phyloP scores from a whole-genome alignment of 306 rosid species.

The Prinsepia uniflora region DNA sequence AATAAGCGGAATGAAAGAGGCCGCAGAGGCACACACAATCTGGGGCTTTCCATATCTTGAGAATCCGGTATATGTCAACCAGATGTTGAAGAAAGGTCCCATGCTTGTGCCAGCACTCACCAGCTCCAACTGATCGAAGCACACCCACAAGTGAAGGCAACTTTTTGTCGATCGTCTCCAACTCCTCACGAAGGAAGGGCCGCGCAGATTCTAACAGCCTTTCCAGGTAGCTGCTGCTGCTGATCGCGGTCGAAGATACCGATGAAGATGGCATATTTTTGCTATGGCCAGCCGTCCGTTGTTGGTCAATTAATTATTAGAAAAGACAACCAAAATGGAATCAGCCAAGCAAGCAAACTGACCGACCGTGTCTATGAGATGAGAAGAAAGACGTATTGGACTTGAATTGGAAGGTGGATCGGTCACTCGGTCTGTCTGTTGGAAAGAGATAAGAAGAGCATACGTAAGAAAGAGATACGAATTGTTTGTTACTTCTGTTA shows the following conservation, averaged over 20 bases:
- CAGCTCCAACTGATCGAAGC: slow-evolving; percentile 69
- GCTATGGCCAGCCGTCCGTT: not conserved
- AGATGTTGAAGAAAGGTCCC: slow-evolving; percentile 87
- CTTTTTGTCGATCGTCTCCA: slow-evolving; percentile 40
- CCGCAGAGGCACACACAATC: slow-evolving; percentile 62
- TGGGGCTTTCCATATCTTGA: slow-evolving; percentile 65
- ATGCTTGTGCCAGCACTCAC: slow-evolving; percentile 97
- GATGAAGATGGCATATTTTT: slow-evolving; percentile 21
- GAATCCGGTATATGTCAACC: slow-evolving; percentile 56
- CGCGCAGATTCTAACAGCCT: slow-evolving; percentile 50
- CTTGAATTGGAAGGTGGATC: too few species aligned
- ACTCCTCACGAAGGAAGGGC: slow-evolving; percentile 79
- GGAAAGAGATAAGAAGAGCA: too few species aligned
- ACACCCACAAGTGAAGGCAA: slow-evolving; percentile 50
- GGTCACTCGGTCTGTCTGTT: too few species aligned
- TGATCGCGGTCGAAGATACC: not conserved
- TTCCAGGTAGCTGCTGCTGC: slow-evolving; percentile 12
- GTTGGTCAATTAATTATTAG: not conserved
- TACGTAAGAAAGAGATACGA: too few species aligned
- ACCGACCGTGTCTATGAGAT: too few species aligned
- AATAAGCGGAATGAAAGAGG: slow-evolving; percentile 90
- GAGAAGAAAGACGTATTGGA: too few species aligned
- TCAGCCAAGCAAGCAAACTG: too few species aligned
- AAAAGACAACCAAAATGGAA: not conserved
- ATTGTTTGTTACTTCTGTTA: too few species aligned